These are phyloP conservation scores for Lactarius akahatsu DNA, from an alignment of 768 basidiomycete genomes.

Conservation along the genomic window DNA sequence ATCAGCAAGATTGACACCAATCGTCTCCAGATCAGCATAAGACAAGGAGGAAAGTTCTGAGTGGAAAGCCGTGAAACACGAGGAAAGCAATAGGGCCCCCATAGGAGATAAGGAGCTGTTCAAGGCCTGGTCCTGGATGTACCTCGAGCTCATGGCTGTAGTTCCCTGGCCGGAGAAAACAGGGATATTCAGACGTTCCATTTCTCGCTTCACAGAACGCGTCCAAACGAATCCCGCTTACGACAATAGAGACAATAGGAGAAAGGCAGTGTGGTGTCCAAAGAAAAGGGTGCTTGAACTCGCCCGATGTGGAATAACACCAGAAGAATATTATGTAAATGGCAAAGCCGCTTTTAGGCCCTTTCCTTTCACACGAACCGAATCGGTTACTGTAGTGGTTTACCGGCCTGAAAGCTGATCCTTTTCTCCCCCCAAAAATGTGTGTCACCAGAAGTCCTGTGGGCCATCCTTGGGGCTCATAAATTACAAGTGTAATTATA, in stretches of 20 bases:
- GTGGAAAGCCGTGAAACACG: constrained; percentile 52
- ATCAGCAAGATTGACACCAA: constrained; percentile 42
- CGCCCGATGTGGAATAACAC: too few species aligned
- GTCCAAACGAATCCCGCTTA: background rate
- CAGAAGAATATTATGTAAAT: too few species aligned
- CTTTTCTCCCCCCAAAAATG: too few species aligned
- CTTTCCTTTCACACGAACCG: too few species aligned
- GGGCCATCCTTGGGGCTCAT: too few species aligned
- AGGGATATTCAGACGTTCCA: constrained; percentile 39
- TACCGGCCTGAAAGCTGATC: too few species aligned
- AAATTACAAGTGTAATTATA: too few species aligned
- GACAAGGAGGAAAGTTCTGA: constrained; percentile 50
- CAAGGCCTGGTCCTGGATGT: constrained; percentile 41
- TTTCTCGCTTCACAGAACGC: background rate
- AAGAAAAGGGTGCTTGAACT: too few species aligned
- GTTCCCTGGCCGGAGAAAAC: constrained; percentile 61
- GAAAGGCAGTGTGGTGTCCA: background rate
- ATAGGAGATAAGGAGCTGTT: constrained; percentile 43
- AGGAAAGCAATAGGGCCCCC: constrained; percentile 47
- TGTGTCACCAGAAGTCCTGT: too few species aligned
- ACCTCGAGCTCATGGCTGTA: constrained; percentile 35
- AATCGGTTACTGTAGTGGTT: too few species aligned
- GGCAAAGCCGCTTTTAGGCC: too few species aligned
- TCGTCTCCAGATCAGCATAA: constrained; percentile 36
- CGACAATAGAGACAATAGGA: background rate